Conservation (phyloP, 352 stramenopile genomes). For the Globisporangium nunn region DNA sequence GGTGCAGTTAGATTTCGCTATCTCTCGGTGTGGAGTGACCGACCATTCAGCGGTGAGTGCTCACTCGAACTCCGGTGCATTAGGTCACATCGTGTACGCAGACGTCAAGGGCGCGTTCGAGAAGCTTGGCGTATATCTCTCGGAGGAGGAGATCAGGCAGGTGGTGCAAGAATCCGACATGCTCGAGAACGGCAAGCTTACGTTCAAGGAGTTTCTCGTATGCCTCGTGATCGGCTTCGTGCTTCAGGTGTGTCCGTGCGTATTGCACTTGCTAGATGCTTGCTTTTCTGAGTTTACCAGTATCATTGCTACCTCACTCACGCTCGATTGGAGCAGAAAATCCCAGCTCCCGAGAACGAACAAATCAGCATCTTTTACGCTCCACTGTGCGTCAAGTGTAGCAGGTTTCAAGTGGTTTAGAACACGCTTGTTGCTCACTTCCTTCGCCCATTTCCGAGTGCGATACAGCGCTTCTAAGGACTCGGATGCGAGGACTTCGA, state of each 20-base stretch:
- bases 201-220: slow-evolving; percentile 86
- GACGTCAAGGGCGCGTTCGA: slow-evolving; percentile 70
- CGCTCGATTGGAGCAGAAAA: slow-evolving; percentile 34
- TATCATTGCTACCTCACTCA: background rate
- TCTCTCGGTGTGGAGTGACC: background rate
- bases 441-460: background rate
- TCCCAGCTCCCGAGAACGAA: slow-evolving; percentile 63
- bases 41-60: background rate
- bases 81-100: slow-evolving; percentile 63
- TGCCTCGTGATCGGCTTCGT: slow-evolving; percentile 85
- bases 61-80: background rate
- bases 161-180: slow-evolving; percentile 84
- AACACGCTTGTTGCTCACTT: background rate
- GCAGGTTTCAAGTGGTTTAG: background rate
- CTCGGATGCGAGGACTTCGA: slow-evolving; percentile 3
- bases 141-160: slow-evolving; percentile 59
- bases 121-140: slow-evolving; percentile 70
- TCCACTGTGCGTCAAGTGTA: slow-evolving; percentile 32
- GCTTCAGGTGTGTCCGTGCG: slow-evolving; percentile 45
- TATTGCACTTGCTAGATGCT: background rate
- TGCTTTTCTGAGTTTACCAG: background rate
- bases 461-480: slow-evolving; percentile 2
- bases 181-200: slow-evolving; percentile 68
- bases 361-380: slow-evolving; percentile 78
- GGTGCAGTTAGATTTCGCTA: slow-evolving; percentile 12